phyloP scores from a whole-genome alignment of 73 alveolate species.

The Paramecium pentaurelia region DNA sequence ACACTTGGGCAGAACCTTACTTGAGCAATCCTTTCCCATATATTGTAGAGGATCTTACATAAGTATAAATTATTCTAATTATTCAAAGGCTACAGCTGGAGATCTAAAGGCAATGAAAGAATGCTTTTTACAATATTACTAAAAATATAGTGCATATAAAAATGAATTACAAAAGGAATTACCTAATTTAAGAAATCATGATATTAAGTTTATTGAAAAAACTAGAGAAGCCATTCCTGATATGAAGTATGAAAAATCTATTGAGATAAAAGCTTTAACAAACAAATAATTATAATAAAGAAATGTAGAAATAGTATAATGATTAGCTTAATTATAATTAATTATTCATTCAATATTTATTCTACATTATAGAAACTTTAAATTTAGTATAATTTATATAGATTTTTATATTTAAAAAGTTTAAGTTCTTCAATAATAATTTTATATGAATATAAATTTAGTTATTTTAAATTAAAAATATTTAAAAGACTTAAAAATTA shows the following conservation, averaged over 20 bases:
- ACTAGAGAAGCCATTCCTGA: background rate
- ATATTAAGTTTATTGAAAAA: background rate
- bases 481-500: no score
- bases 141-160: conserved; percentile 47
- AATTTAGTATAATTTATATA: no score
- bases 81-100: background rate
- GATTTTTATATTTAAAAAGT: no score
- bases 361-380: no score
- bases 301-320: background rate
- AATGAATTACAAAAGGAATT: conserved; percentile 35
- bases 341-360: background rate
- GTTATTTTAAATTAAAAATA: no score
- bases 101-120: conserved; percentile 50
- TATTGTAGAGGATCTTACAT: conserved; percentile 70
- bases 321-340: background rate
- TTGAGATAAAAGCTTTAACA: background rate
- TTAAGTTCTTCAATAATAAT: no score
- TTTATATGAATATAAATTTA: no score
- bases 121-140: conserved; percentile 33
- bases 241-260: conserved; percentile 11
- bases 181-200: conserved; percentile 44
- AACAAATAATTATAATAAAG: background rate
- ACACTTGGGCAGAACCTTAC: conserved; percentile 88
- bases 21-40: conserved; percentile 87
- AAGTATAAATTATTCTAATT: background rate